Base-by-base conservation (phyloP, 208 protist species). In the Polymyxa betae region DNA sequence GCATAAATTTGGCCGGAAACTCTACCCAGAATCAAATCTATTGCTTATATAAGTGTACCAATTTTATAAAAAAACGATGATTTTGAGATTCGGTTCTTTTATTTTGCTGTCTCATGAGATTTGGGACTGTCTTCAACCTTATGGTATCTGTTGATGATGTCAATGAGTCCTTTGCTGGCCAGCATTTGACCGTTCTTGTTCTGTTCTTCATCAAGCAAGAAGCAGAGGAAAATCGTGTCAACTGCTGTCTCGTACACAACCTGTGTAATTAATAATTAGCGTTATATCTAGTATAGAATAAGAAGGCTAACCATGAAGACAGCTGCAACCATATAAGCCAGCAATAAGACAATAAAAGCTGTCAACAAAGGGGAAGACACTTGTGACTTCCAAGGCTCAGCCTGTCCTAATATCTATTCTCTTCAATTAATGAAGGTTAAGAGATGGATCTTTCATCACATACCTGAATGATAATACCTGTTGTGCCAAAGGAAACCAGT, bases 171-270 rank as follows among this genome's bases (percentile, higher is more conserved):
- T 77, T 88, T 68, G 77, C 46, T 68, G 46, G 77, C 77, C 35
- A 88, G 77, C 77, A 88, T 88, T 29, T 88, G 35, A 77, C 77
- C 77, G 46, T 88, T 16, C 46, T 90, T 90, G 38, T 90, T 90
- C 29, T 90, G 24, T 35, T 90, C 38, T 35, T 90, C 88, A 60
- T 90, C 88, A 35, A 90, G 24, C 88, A 90, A 35, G 45, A 90
- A 90, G 88, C 88, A 90, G 45, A 90, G 44, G 88, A 90, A 90
- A 20, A 90, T 78, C 38, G 88, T 90, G 45, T 90, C 88, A 38
- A 90, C 88, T 16, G 88, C 45, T 12, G 45, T 78, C 44, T 90
- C 45, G 88, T 78, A 90, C 20, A 29, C 54, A n/a, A n/a, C n/a
- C n/a, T n/a, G n/a, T n/a, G n/a, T n/a, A n/a, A n/a, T n/a, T n/a